These are phyloP conservation scores for Nicotiana attenuata DNA, from an alignment of 257 asterid genomes.

Conservation along the genomic window DNA sequence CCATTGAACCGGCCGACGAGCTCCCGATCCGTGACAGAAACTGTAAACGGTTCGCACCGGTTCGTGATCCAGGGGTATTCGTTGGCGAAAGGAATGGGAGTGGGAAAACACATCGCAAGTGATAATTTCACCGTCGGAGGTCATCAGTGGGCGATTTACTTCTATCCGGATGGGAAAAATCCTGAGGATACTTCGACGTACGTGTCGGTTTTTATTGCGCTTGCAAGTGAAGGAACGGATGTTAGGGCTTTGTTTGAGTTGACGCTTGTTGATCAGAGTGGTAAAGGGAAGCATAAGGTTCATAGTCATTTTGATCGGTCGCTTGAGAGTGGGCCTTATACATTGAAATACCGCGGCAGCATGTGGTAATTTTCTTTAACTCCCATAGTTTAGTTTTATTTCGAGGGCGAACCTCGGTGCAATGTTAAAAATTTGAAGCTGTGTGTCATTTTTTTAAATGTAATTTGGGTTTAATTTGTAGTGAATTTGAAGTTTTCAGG, in stretches of 20 bases:
- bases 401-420: not conserved
- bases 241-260: constrained; percentile 85
- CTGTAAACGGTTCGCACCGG: constrained; percentile 70
- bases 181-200: constrained; percentile 73
- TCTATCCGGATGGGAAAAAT: constrained; percentile 77
- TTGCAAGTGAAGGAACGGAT: constrained; percentile 84
- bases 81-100: constrained; percentile 79
- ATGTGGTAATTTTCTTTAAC: constrained; percentile 55
- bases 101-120: constrained; percentile 84
- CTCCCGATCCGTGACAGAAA: constrained; percentile 72
- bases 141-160: constrained; percentile 82
- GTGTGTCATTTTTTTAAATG: too few relatives aligned
- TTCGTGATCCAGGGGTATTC: constrained; percentile 81
- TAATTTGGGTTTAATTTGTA: too few relatives aligned
- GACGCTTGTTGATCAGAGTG: constrained; percentile 83
- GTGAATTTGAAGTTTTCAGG: too few relatives aligned
- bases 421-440: not conserved
- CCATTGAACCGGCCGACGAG: constrained; percentile 47
- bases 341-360: constrained; percentile 78
- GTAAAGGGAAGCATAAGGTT: constrained; percentile 84
- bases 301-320: constrained; percentile 94
- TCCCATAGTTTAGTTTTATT: not conserved
- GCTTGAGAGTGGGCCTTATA: constrained; percentile 81
- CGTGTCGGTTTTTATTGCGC: constrained; percentile 76
- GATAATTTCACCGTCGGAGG: constrained; percentile 81